Evolutionary conservation across 345 rosid genomes (phyloP).

Genomic region (Brassica nigra): DNA sequence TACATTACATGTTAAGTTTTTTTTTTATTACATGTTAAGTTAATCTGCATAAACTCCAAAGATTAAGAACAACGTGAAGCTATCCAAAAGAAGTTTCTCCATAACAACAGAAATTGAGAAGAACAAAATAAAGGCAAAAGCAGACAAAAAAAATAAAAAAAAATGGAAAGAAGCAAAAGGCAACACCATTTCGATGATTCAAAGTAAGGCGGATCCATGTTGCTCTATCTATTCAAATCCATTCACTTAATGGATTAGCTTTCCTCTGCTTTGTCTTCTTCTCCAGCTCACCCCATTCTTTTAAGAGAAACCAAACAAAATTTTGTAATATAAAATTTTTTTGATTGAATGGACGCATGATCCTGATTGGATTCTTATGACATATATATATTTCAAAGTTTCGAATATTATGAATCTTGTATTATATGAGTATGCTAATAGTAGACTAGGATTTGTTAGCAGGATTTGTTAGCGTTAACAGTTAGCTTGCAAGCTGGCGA

Average conservation of each 20-base stretch:
- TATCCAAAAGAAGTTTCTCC: neutral
- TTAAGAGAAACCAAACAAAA: constrained; percentile 17
- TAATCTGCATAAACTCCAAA: neutral
- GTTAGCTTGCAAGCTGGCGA: constrained; percentile 2
- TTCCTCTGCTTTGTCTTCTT: constrained; percentile 23
- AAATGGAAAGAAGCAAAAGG: constrained; percentile 13
- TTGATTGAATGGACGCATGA: constrained; percentile 16
- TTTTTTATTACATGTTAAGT: neutral
- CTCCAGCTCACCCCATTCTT: constrained; percentile 24
- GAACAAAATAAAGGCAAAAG: neutral
- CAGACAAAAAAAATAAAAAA: neutral
- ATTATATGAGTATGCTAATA: neutral
- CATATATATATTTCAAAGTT: neutral
- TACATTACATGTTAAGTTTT: constrained; percentile 11
- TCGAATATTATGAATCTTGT: neutral
- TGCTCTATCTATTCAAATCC: constrained; percentile 19
- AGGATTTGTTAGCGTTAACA: neutral
- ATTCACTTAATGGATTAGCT: constrained; percentile 30
- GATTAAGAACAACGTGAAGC: neutral
- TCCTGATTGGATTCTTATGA: constrained; percentile 7
- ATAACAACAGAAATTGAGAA: neutral
- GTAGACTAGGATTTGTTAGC: neutral
- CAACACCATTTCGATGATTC: constrained; percentile 10
- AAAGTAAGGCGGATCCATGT: constrained; percentile 23
- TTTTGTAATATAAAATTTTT: neutral